Conservation (phyloP, 192 early-diverging fungal genomes). For the Ramicandelaber brevisporus region DNA sequence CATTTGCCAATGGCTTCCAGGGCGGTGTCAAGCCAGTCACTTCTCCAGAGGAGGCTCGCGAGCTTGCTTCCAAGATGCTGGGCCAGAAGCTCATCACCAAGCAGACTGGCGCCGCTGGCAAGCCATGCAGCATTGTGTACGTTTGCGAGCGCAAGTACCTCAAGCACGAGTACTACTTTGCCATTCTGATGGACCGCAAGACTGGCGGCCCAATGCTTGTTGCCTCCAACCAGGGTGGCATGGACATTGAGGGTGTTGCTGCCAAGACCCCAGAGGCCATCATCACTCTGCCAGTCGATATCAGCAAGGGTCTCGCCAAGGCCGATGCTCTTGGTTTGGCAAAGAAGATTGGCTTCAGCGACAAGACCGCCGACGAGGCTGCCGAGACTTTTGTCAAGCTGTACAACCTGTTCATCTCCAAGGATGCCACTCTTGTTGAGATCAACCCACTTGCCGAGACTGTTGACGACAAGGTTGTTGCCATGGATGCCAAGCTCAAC, state of each 20-base stretch:
- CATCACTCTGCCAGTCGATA: constrained; percentile 72
- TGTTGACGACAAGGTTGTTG: constrained; percentile 61
- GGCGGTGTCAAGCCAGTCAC: constrained; percentile 86
- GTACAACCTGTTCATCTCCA: constrained; percentile 91
- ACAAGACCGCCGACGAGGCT: constrained; percentile 53
- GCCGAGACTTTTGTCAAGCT: constrained; percentile 75
- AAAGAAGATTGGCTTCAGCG: constrained; percentile 69
- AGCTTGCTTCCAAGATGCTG: constrained; percentile 82
- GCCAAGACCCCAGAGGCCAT: constrained; percentile 90
- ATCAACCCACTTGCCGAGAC: constrained; percentile 97
- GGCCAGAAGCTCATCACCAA: constrained; percentile 95
- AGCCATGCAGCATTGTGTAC: constrained; percentile 83
- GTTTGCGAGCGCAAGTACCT: constrained; percentile 92
- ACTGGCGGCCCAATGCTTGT: constrained; percentile 87
- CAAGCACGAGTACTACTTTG: constrained; percentile 97
- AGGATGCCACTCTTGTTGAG: constrained; percentile 94
- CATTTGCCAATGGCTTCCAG: constrained; percentile 83
- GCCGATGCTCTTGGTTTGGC: constrained; percentile 57
- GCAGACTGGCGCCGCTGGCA: constrained; percentile 87
- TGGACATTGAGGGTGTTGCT: constrained; percentile 94
- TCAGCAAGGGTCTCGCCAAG: constrained; percentile 50
- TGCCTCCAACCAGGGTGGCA: constrained; percentile 89
- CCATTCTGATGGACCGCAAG: constrained; percentile 89
- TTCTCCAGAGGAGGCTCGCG: constrained; percentile 67
- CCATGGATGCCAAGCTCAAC: constrained; percentile 99